Conservation (phyloP, 176 grass and related monocot species). For the Phyllostachys edulis region DNA sequence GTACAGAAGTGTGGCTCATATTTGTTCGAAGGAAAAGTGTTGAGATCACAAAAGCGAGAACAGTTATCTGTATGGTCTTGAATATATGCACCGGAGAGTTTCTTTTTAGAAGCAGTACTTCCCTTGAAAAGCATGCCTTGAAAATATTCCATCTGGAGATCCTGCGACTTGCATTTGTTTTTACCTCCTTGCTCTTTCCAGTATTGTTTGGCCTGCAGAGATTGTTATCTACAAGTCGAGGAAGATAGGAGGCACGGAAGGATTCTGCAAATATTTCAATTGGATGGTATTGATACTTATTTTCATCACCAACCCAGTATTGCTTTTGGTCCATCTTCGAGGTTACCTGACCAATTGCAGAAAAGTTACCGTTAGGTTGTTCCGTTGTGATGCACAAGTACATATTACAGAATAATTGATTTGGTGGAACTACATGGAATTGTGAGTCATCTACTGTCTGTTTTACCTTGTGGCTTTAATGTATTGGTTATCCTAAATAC, state of each 20-base stretch:
- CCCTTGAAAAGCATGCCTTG: conserved; percentile 86
- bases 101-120: conserved; percentile 74
- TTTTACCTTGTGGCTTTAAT: conserved; percentile 3
- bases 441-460: conserved; percentile 8
- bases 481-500: background rate
- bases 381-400: conserved; percentile 20
- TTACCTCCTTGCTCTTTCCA: conserved; percentile 36
- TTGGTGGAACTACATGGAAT: background rate
- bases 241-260: conserved; percentile 49
- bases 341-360: conserved; percentile 55
- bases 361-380: conserved; percentile 13
- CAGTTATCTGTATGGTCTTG: conserved; percentile 78
- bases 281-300: conserved; percentile 65
- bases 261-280: conserved; percentile 56
- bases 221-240: conserved; percentile 28
- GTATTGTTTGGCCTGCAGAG: conserved; percentile 36
- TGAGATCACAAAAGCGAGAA: conserved; percentile 75
- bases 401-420: conserved; percentile 4
- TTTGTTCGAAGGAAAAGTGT: conserved; percentile 76
- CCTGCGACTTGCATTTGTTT: conserved; percentile 39
- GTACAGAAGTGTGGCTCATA: conserved; percentile 66
- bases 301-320: conserved; percentile 69
- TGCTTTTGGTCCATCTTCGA: conserved; percentile 85
- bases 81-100: conserved; percentile 92
- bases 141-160: conserved; percentile 83